phyloP scores from a whole-genome alignment of 1,139 yeast genomes.

The Scheffersomyces insectosa region DNA sequence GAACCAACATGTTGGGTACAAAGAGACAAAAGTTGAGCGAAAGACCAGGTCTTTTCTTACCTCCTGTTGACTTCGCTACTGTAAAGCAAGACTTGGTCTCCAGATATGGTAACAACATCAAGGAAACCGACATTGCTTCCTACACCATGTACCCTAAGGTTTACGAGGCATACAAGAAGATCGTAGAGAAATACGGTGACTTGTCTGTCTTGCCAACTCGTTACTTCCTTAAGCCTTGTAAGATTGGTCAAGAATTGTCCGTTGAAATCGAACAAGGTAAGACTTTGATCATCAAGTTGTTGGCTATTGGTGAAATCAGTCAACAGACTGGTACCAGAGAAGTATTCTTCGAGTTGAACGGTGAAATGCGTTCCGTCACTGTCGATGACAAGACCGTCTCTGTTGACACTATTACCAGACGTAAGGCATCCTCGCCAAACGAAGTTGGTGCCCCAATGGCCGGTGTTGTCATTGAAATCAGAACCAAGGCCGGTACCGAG shows the following conservation, averaged over 20 bases:
- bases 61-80: conserved; percentile 74
- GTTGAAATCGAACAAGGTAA: conserved; percentile 96
- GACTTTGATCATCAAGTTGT: conserved; percentile 83
- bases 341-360: conserved; percentile 95
- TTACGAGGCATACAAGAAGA: conserved; percentile 79
- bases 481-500: conserved; percentile 80
- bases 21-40: conserved; percentile 86
- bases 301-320: conserved; percentile 91
- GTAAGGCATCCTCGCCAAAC: conserved; percentile 90
- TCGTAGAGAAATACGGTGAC: conserved; percentile 82
- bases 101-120: conserved; percentile 60
- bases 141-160: conserved; percentile 98
- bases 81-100: conserved; percentile 71
- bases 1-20: conserved; percentile 77
- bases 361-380: conserved; percentile 95
- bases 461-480: conserved; percentile 95
- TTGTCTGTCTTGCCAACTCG: conserved; percentile 91
- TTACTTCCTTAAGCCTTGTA: conserved; percentile 83
- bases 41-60: conserved; percentile 89
- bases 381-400: conserved; percentile 86
- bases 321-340: conserved; percentile 88
- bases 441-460: conserved; percentile 99
- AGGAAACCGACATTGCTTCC: conserved; percentile 89
- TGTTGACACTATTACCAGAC: conserved; percentile 80
- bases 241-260: conserved; percentile 81